These are phyloP conservation scores for Dryas drummondii DNA, from an alignment of 306 rosid genomes.

Conservation along the genomic window DNA sequence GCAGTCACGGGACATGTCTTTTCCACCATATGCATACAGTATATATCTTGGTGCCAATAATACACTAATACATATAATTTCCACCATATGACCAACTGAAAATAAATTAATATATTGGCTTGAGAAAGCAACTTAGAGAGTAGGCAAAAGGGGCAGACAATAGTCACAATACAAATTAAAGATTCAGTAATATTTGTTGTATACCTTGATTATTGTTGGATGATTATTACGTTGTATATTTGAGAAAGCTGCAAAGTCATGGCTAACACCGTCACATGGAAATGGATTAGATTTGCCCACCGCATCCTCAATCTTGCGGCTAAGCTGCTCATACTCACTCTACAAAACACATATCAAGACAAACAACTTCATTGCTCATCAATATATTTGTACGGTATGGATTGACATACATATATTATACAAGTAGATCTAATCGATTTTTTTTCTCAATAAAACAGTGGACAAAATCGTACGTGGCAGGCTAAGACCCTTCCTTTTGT, in stretches of 20 bases:
- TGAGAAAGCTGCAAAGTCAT: slow-evolving; percentile 43
- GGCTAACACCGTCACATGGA: not conserved
- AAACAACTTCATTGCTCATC: not conserved
- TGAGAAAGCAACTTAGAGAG: too few species aligned
- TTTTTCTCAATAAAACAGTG: too few species aligned
- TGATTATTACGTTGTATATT: slow-evolving; percentile 36
- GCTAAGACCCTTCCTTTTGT: too few species aligned
- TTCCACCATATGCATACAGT: too few species aligned
- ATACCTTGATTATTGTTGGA: slow-evolving; percentile 61
- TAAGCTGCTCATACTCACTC: slow-evolving; percentile 52
- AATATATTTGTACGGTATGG: too few species aligned
- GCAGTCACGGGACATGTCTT: too few species aligned
- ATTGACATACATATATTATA: not conserved
- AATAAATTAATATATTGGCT: too few species aligned
- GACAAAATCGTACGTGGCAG: too few species aligned
- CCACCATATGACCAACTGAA: too few species aligned
- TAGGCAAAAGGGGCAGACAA: not conserved
- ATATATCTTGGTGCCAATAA: too few species aligned
- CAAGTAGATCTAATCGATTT: too few species aligned
- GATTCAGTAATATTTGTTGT: not conserved
- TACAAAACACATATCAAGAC: slow-evolving; percentile 19
- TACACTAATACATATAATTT: too few species aligned
- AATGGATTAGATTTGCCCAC: slow-evolving; percentile 9
- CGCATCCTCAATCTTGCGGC: slow-evolving; percentile 38
- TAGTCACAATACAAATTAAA: not conserved